These are phyloP conservation scores for Picea glauca DNA, from an alignment of 75 land plant genomes.

Conservation along the genomic window DNA sequence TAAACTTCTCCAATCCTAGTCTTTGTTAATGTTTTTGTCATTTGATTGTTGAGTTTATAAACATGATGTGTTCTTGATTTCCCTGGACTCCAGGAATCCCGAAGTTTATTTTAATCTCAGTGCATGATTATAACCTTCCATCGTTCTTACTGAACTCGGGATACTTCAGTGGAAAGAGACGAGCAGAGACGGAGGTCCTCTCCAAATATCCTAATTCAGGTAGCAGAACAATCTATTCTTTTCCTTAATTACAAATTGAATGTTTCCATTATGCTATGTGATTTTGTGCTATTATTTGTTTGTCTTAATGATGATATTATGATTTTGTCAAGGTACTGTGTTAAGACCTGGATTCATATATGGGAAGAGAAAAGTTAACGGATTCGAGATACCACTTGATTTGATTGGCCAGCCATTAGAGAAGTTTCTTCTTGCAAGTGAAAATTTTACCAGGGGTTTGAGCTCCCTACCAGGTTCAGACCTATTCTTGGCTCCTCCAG, in stretches of 20 bases:
- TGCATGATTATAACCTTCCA: slow-evolving; percentile 98
- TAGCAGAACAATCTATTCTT: slow-evolving; percentile 14
- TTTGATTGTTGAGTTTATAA: neutral
- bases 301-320: neutral
- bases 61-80: neutral
- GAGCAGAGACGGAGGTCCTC: slow-evolving; percentile 91
- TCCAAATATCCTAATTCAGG: slow-evolving; percentile 80
- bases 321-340: slow-evolving; percentile 61
- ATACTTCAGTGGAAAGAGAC: slow-evolving; percentile 91
- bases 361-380: slow-evolving; percentile 80
- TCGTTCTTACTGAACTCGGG: slow-evolving; percentile 60
- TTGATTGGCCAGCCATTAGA: slow-evolving; percentile 83
- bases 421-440: slow-evolving; percentile 57
- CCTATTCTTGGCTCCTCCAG: slow-evolving; percentile 80
- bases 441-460: slow-evolving; percentile 61
- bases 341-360: slow-evolving; percentile 95
- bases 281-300: neutral
- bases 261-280: neutral
- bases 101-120: slow-evolving; percentile 87
- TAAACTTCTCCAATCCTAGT: neutral
- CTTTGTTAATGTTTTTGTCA: slow-evolving; percentile 2
- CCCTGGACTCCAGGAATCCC: slow-evolving; percentile 58
- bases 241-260: neutral
- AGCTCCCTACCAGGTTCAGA: slow-evolving; percentile 91
- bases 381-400: slow-evolving; percentile 86